Conservation (phyloP, 768 basidiomycete genomes). For the Lactarius hatsudake region DNA sequence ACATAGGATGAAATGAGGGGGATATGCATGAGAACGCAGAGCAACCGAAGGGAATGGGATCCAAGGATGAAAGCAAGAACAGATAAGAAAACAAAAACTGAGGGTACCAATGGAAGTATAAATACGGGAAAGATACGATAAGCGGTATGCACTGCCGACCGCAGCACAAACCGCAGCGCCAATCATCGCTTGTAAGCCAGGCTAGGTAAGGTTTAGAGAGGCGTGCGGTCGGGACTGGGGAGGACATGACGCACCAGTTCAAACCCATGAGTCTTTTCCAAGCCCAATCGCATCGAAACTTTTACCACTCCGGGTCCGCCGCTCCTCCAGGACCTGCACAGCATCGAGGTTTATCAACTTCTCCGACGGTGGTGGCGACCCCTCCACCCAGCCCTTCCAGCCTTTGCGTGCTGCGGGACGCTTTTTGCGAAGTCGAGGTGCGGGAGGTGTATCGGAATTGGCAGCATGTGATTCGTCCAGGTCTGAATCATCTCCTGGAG, state of each 20-base stretch:
- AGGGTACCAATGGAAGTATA: conserved; percentile 19
- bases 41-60: conserved; percentile 14
- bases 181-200: conserved; percentile 5
- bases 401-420: conserved; percentile 69
- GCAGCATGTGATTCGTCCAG: conserved; percentile 27
- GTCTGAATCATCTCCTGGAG: conserved; percentile 57
- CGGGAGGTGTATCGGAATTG: conserved; percentile 30
- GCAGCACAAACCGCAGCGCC: conserved; percentile 23
- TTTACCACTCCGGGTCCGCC: conserved; percentile 80
- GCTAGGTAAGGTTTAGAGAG: neutral
- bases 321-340: conserved; percentile 65
- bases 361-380: conserved; percentile 73
- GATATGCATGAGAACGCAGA: conserved; percentile 26
- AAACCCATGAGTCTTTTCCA: conserved; percentile 78
- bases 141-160: conserved; percentile 29
- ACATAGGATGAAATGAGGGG: conserved; percentile 19
- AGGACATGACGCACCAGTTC: conserved; percentile 41
- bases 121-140: conserved; percentile 16
- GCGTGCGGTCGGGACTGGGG: neutral
- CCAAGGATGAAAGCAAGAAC: conserved; percentile 25
- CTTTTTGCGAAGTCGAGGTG: conserved; percentile 42
- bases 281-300: conserved; percentile 78
- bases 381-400: conserved; percentile 92
- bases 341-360: conserved; percentile 81
- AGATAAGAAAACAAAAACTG: conserved; percentile 7